Evolutionary conservation across 371 early-diverging fungal genomes (phyloP), one percentile per base, ranked within the genome.

Genomic region (Apophysomyces variabilis): DNA sequence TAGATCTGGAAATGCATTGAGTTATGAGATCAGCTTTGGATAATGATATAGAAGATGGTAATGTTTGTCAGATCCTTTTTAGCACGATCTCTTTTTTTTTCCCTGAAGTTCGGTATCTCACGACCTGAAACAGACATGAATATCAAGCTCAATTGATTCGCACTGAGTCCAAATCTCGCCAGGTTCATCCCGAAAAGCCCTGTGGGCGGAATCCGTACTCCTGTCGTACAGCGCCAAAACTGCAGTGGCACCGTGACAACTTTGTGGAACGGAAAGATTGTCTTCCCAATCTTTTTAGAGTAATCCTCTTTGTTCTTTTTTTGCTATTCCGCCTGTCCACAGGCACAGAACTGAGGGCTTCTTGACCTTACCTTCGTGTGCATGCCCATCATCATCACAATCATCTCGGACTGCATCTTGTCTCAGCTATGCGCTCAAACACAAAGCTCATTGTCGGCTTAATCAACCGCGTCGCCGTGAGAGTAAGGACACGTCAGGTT

Each of bases 381-480:
- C 21, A 50, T 50, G 54, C 54, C 21, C 21, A 50, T 21, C 54
- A 50, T 26, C 54, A 50, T 50, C 21, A 21, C 21, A 26, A 50
- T 21, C 54, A 50, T 50, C 54, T 50, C 54, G 18, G 21, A 50
- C 54, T 50, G 54, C 54, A 50, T 50, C 54, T 50, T 21, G 54
- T 21, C 54, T 60, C 41, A 44, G 43, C 32, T 41, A 81, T 79
- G 82, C 75, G 70, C 60, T 68, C 77, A n/a, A 78, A 84, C 57
- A 70, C 82, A 45, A 84, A 80, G 65, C 71, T 86, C 32, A 84
- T 84, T 37, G 58, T 78, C 38, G 77, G 82, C 62, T 66, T 86
- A 35, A 82, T 84, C 60, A 82, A 82, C 61, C 74, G 86, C 65
- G 65, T 86, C 45, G 83, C 83, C 58, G 76, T 76, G 46, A 68